Evolutionary conservation across 306 rosid genomes (phyloP).

Genomic region (Vigna mungo): DNA sequence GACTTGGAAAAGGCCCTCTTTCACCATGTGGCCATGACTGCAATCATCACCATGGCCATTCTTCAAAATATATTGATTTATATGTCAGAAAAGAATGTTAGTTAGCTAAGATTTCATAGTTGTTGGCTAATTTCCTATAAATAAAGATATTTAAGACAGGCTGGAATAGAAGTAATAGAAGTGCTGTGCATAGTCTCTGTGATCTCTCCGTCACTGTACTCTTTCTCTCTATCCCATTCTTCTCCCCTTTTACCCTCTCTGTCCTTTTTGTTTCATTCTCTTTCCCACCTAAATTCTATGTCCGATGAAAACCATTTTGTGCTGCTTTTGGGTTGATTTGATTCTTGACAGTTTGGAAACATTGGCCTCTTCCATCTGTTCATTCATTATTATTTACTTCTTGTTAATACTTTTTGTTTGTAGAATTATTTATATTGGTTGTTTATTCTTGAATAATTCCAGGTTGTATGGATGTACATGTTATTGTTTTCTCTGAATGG

Average conservation of each 20-base stretch:
- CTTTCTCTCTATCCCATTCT: no score
- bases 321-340: conserved; percentile 26
- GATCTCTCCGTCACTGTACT: no score
- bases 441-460: conserved; percentile 24
- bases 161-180: background rate
- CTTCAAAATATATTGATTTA: background rate
- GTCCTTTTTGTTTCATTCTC: no score
- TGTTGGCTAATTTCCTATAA: background rate
- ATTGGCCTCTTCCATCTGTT: conserved; percentile 7
- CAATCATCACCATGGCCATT: background rate
- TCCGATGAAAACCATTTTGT: background rate
- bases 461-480: conserved; percentile 10
- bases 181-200: no score
- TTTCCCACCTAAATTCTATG: no score
- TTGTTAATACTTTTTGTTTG: conserved; percentile 10
- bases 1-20: background rate
- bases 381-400: conserved; percentile 13
- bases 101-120: background rate
- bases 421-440: conserved; percentile 15
- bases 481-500: conserved; percentile 24
- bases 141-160: background rate
- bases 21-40: conserved; percentile 19
- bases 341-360: conserved; percentile 31
- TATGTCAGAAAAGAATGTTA: background rate
- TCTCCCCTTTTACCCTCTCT: no score